Percentiles rank a stretch among this genome's conserved stretches.
phyloP scores from a whole-genome alignment of 2,329 filamentous ascomycete species.

The Penicillium sp. region DNA sequence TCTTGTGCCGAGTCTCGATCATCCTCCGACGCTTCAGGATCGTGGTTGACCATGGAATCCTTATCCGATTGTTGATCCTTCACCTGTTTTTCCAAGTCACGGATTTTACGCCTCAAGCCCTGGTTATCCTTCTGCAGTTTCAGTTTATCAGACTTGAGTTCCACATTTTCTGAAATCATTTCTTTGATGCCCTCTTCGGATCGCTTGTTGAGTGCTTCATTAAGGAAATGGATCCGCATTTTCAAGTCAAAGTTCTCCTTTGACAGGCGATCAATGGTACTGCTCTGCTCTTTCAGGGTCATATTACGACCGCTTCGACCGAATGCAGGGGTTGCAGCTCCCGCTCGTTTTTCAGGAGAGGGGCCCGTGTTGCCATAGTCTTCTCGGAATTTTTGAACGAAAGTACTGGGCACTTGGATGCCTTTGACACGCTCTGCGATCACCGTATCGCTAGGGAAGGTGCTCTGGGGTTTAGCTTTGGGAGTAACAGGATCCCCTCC shows the following conservation, averaged over 20 bases:
- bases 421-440: constrained; percentile 87
- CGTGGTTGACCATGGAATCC: constrained; percentile 49
- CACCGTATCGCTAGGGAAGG: constrained; percentile 81
- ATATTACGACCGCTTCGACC: constrained; percentile 69
- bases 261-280: constrained; percentile 90
- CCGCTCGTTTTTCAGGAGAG: constrained; percentile 62
- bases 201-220: constrained; percentile 87
- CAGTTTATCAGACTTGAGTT: constrained; percentile 86
- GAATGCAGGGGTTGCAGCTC: constrained; percentile 54
- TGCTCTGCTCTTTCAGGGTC: constrained; percentile 96
- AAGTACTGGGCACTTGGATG: constrained; percentile 86
- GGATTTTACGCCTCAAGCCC: constrained; percentile 75
- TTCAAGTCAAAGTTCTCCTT: constrained; percentile 99
- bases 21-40: constrained; percentile 47
- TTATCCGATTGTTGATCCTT: constrained; percentile 57
- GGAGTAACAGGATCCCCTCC: constrained; percentile 70
- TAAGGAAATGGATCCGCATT: constrained; percentile 95
- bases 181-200: constrained; percentile 97
- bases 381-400: constrained; percentile 83
- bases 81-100: constrained; percentile 82
- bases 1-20: constrained; percentile 63
- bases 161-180: constrained; percentile 97
- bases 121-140: constrained; percentile 92
- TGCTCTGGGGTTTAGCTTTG: constrained; percentile 60
- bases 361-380: constrained; percentile 64